These are phyloP conservation scores for Niveomyces coronatus DNA, from an alignment of 2,329 filamentous ascomycete species.

Conservation along the genomic window DNA sequence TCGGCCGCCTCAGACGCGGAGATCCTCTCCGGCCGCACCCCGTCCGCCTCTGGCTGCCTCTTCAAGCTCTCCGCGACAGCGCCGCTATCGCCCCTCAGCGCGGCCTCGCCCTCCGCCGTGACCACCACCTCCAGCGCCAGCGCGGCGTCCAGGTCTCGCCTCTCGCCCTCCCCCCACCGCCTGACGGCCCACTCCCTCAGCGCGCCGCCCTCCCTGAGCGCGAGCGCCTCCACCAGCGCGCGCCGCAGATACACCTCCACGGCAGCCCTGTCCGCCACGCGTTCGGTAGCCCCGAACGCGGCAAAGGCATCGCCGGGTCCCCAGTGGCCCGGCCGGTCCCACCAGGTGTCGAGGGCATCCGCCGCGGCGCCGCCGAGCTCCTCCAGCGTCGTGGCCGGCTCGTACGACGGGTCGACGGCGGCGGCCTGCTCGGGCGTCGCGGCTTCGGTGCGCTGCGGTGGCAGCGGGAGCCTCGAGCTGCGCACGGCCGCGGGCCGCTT, in stretches of 20 bases:
- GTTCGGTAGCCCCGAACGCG: slow-evolving; percentile 31
- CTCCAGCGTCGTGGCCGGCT: slow-evolving; percentile 34
- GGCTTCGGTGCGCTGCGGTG: slow-evolving; percentile 24
- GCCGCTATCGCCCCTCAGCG: slow-evolving; percentile 27
- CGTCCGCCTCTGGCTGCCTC: slow-evolving; percentile 16
- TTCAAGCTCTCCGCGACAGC: slow-evolving; percentile 24
- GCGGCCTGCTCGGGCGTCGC: slow-evolving; percentile 21
- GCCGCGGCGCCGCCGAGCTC: slow-evolving; percentile 40
- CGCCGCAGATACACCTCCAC: slow-evolving; percentile 39
- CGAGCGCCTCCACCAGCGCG: slow-evolving; percentile 42
- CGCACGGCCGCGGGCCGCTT: slow-evolving; percentile 18
- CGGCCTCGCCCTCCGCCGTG: slow-evolving; percentile 29
- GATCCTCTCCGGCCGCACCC: slow-evolving; percentile 14
- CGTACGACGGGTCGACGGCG: slow-evolving; percentile 29
- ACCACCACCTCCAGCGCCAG: slow-evolving; percentile 29
- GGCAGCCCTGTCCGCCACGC: slow-evolving; percentile 31
- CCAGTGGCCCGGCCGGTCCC: slow-evolving; percentile 45
- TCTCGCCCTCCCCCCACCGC: slow-evolving; percentile 23
- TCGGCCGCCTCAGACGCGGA: slow-evolving; percentile 30
- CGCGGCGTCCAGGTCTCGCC: slow-evolving; percentile 24
- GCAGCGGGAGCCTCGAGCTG: slow-evolving; percentile 22
- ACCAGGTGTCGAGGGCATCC: slow-evolving; percentile 39
- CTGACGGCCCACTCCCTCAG: slow-evolving; percentile 22
- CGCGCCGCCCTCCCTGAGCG: slow-evolving; percentile 25
- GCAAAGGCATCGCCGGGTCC: slow-evolving; percentile 31